Conservation (phyloP, 257 asterid species). For the Salvia rosmarinus region DNA sequence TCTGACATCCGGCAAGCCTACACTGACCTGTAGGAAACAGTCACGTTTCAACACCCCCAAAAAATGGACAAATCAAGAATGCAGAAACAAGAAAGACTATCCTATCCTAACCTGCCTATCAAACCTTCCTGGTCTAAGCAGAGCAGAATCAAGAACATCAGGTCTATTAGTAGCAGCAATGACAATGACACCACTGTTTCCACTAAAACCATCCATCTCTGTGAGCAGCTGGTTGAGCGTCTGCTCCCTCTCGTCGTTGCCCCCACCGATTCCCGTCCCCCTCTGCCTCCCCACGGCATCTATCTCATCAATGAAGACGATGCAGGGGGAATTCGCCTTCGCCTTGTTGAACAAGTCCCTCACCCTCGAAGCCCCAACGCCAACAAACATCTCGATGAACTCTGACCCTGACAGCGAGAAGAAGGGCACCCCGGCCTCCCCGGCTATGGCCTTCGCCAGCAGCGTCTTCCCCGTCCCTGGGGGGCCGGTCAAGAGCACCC, state of each 20-base stretch:
- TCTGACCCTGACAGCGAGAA: constrained; percentile 71
- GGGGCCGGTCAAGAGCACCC: constrained; percentile 62
- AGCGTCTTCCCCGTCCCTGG: constrained; percentile 80
- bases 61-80: no score
- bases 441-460: constrained; percentile 74
- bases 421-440: constrained; percentile 77
- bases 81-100: no score
- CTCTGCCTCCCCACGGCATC: constrained; percentile 78
- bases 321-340: constrained; percentile 54
- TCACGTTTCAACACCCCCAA: no score
- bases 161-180: constrained; percentile 75
- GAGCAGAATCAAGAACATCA: constrained; percentile 69
- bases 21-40: constrained; percentile 61
- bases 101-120: constrained; percentile 66
- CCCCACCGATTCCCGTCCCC: constrained; percentile 84
- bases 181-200: constrained; percentile 61
- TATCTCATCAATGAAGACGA: constrained; percentile 69
- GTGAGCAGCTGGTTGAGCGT: constrained; percentile 68
- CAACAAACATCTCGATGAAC: constrained; percentile 80
- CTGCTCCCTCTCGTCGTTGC: constrained; percentile 80
- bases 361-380: constrained; percentile 76
- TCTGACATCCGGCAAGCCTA: constrained; percentile 63
- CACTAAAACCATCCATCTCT: constrained; percentile 72
- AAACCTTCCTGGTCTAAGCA: constrained; percentile 75
- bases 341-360: constrained; percentile 73